Conservation (phyloP, 1,284 basidiomycete species). For the Melanopsichium pennsylvanicum region DNA sequence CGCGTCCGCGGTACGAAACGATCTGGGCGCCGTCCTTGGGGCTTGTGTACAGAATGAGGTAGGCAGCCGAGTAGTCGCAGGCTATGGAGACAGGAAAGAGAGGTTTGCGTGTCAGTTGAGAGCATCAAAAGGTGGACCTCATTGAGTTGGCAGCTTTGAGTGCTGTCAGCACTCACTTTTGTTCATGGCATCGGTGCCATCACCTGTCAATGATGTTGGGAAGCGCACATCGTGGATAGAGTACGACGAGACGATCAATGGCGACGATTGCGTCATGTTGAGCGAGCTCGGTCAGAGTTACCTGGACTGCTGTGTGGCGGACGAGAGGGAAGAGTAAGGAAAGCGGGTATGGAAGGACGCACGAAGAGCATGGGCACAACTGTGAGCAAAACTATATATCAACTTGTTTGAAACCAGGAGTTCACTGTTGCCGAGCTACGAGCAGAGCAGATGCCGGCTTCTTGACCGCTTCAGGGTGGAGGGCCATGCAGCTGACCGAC, state of each 20-base stretch:
- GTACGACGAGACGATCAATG: conserved; percentile 41
- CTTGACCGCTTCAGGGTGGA: too few relatives aligned
- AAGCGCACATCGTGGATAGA: conserved; percentile 45
- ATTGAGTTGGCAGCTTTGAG: too few relatives aligned
- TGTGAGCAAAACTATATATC: too few relatives aligned
- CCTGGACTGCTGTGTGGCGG: too few relatives aligned
- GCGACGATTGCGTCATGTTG: conserved; percentile 39
- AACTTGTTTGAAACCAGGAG: too few relatives aligned
- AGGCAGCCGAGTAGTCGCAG: conserved; percentile 88
- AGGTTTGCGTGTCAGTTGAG: background rate
- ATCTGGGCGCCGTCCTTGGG: conserved; percentile 33
- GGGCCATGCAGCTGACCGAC: too few relatives aligned
- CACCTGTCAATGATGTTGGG: conserved; percentile 72
- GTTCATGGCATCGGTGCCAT: conserved; percentile 91
- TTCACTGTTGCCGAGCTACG: too few relatives aligned
- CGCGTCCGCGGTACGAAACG: conserved; percentile 41
- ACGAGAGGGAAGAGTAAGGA: too few relatives aligned
- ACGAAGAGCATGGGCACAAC: background rate
- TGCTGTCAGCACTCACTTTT: conserved; percentile 69
- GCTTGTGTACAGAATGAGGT: conserved; percentile 79
- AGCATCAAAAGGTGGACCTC: too few relatives aligned
- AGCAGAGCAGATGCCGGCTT: too few relatives aligned
- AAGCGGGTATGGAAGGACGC: background rate
- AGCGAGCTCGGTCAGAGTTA: too few relatives aligned
- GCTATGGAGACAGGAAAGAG: conserved; percentile 61